Percentiles rank a stretch among this genome's conserved stretches.
phyloP scores from a whole-genome alignment of 371 early-diverging fungal genomes.

The Mucor indicus region DNA sequence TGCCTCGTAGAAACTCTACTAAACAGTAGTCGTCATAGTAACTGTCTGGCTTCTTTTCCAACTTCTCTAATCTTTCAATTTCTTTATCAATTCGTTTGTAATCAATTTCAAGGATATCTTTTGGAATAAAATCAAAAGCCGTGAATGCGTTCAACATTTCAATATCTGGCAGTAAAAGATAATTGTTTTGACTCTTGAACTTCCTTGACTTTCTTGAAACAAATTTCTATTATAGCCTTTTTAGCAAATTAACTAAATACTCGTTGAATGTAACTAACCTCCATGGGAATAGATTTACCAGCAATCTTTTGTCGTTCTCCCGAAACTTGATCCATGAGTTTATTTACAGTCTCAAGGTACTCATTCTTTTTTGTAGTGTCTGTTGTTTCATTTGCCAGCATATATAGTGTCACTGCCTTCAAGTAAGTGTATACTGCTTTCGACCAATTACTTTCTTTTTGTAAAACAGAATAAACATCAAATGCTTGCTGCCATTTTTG shows the following conservation, averaged over 20 bases:
- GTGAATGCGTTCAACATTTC: conserved; percentile 67
- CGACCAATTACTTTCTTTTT: conserved; percentile 74
- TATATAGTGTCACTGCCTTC: conserved; percentile 55
- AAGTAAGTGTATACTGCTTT: conserved; percentile 71
- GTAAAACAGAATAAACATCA: conserved; percentile 52
- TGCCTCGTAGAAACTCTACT: conserved; percentile 53
- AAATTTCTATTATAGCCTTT: conserved; percentile 67
- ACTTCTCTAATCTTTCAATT: conserved; percentile 28
- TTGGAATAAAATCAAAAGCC: conserved; percentile 59
- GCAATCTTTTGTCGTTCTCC: conserved; percentile 66
- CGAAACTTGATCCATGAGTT: conserved; percentile 57
- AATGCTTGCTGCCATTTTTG: conserved; percentile 53
- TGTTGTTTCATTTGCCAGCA: conserved; percentile 5
- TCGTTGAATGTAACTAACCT: conserved; percentile 42
- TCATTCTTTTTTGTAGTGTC: conserved; percentile 10
- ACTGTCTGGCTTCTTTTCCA: not conserved
- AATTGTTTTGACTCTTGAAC: conserved; percentile 53
- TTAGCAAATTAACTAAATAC: too few relatives aligned
- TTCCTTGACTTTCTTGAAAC: conserved; percentile 72
- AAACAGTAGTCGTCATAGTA: conserved; percentile 70
- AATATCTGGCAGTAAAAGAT: conserved; percentile 64
- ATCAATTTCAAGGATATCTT: conserved; percentile 22
- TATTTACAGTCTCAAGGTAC: conserved; percentile 17
- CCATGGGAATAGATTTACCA: conserved; percentile 76
- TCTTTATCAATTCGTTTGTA: conserved; percentile 34